Conservation (phyloP, 805 yeast species). For the Maudiozyma pseudohumilis region DNA sequence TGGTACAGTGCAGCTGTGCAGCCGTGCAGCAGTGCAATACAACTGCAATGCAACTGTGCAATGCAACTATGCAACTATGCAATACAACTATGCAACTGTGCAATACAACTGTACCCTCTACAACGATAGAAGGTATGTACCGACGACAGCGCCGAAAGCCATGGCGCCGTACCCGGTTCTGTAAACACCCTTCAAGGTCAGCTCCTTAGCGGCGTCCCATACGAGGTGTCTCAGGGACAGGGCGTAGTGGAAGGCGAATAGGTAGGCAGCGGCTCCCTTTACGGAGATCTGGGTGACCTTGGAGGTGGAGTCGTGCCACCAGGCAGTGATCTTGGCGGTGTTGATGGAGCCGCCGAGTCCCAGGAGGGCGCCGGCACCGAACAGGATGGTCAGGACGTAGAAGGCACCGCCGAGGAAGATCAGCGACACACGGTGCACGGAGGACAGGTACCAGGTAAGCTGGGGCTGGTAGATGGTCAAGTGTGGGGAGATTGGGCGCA, state of each 20-base stretch:
- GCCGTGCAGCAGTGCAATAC: too few relatives aligned
- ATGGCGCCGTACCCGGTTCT: slow-evolving; percentile 82
- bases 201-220: slow-evolving; percentile 84
- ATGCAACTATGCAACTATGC: too few relatives aligned
- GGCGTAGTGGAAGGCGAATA: slow-evolving; percentile 77
- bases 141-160: slow-evolving; percentile 48
- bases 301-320: slow-evolving; percentile 52
- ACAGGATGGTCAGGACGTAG: slow-evolving; percentile 66
- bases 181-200: slow-evolving; percentile 80
- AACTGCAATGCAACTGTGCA: too few relatives aligned
- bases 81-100: too few relatives aligned
- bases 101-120: too few relatives aligned
- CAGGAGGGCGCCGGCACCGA: slow-evolving; percentile 56
- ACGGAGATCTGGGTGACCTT: slow-evolving; percentile 46
- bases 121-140: slow-evolving; percentile 42
- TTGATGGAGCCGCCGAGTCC: slow-evolving; percentile 36
- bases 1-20: too few relatives aligned
- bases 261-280: slow-evolving; percentile 66
- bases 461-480: slow-evolving; percentile 85
- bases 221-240: slow-evolving; percentile 89
- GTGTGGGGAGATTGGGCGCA: slow-evolving; percentile 89
- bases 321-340: slow-evolving; percentile 28
- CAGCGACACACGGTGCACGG: slow-evolving; percentile 82
- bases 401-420: slow-evolving; percentile 69
- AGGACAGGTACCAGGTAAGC: slow-evolving; percentile 71